Evolutionary conservation across 495 filamentous ascomycete species (phyloP), one percentile per base, ranked within the genome.

Genomic region (Daldinia childiae): DNA sequence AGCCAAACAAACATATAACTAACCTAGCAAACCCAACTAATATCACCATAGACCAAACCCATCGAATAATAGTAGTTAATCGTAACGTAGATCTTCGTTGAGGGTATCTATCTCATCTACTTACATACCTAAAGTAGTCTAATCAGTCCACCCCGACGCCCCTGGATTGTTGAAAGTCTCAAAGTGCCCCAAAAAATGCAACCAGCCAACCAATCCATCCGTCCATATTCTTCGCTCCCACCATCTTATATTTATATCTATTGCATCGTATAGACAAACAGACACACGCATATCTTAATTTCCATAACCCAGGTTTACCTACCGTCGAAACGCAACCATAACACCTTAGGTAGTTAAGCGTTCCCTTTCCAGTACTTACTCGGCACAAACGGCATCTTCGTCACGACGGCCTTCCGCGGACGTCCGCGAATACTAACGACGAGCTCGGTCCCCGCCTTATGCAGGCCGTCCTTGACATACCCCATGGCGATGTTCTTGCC

Each of bases 401-500:
- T 86, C 36, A 98, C 92, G 9, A 84, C 86, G 0, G 92, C 95
- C 83, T 90, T 90, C 74, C 93, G 88, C 71, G 86, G 81, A 84
- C 91, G 93, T 8, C 94, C 95, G 32, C 95, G 84, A 0, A 99
- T 91, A 64, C 92, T 68, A 11, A 97, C 90, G 17, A 86, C 86
- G 1, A 98, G 84, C 79, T 94, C 89, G 0, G 95, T 98, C 6
- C 94, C 96, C 52, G 88, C 84, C 86, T 96, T 97, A 72, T 97
- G 92, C 75, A 90, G 77, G 0, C 93, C 93, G 69, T 90, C 86
- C 80, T 90, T 89, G 69, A 99, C 83, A 77, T 98, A 99, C 0
- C 91, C 95, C 95, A 99, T 99, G 45, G 96, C 94, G 61, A 99
- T 93, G 76, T 98, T 98, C 77, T 88, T 90, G 26, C 88, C 90